Evolutionary conservation across 306 rosid genomes (phyloP), one percentile per base, ranked within the genome.

Genomic region (Pterocarpus macrocarpus): DNA sequence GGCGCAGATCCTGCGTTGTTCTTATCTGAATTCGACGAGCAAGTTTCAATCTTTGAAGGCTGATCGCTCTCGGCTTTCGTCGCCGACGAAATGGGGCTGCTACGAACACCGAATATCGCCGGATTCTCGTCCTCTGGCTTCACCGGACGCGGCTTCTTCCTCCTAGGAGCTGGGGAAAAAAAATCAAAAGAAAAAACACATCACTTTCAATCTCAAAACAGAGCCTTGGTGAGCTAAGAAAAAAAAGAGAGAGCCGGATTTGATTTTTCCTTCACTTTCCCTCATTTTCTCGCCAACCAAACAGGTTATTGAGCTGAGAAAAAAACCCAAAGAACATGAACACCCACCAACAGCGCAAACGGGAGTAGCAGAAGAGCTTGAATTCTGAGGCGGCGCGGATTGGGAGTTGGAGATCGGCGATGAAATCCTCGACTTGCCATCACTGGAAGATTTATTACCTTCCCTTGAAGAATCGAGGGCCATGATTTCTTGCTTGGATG

Each of bases 81-180:
- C 17, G 87, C 58, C 9, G 92, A 71, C 7, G 90, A 83, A 84
- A 90, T 85, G 68, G 94, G 87, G 78, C 90, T 78, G 70, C 62
- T 89, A 15, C 93, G 88, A 49, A 53, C 78, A 4, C 90, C 64
- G 41, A 88, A 86, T 65, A 58, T 69, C 0, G 89, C 38, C 5
- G 87, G 79, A 67, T 79, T 92, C 16, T 91, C 96, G 0, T 88
- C 98, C 49, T 94, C 98, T 15, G 88, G 84, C 94, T 94, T 96
- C 22, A 80, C 77, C 0, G 86, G 92, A 16, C 99, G 89, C 34
- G 99, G 98, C 44, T 89, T 90, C 79, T 94, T 96, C 88, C 99
- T 90, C 90, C 92, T 96, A 6, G 98, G 95, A 55, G 97, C 99
- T 92, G 85, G 82, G 38, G 33, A 22, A n/a, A 15, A 28, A 10